Base-by-base conservation (phyloP, 208 protist species). In the Acanthamoeba triangularis region DNA sequence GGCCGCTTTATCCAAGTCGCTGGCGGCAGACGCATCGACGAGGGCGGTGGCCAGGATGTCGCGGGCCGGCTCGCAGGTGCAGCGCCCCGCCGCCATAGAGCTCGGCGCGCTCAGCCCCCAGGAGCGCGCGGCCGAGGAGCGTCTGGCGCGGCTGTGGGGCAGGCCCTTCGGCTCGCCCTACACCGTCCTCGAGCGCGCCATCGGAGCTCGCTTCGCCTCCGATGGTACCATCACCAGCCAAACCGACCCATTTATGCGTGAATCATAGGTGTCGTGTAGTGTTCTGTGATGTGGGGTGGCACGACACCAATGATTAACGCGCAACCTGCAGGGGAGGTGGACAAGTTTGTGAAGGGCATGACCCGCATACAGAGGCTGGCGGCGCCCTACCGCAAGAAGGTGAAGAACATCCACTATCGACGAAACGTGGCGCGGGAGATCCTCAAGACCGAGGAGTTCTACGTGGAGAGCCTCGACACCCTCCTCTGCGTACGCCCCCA, bases 391-490 rank as follows among this genome's bases (percentile, higher is more conserved):
- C 67, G 67, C 33, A 76, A 76, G 67, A 76, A 41, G 11, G 80
- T 54, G 14, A 88, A 63, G 80, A 88, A 88, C 54, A 56, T 59
- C 11, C 33, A 33, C 28, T 88, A 88, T 28, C 80, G 80, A 18
- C 23, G 44, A 6, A 88, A 88, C 41, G 80, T 88, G 33, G 80
- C 80, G 7, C 25, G 8, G 0, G 80, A 88, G 33, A 88, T 88
- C 18, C 80, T 88, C n/a, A 47, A 88, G n/a, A 88, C 80, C 3
- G 80, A 88, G 41, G 80, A 88, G n/a, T 28, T 88, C n/a, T 88
- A 88, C 54, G 80, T 88, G 20, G 33, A 63, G 13, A 88, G 33
- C 80, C 80, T 88, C 0, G 49, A 88, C 8, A 59, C 61, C 44
- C 54, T 88, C 11, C 23, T 88, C 1, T n/a, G 14, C 14, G 80